Percentiles rank a stretch among this genome's conserved stretches.
Evolutionary conservation across 305 asterid species (phyloP).

Genomic region (Fraxinus greggii): DNA sequence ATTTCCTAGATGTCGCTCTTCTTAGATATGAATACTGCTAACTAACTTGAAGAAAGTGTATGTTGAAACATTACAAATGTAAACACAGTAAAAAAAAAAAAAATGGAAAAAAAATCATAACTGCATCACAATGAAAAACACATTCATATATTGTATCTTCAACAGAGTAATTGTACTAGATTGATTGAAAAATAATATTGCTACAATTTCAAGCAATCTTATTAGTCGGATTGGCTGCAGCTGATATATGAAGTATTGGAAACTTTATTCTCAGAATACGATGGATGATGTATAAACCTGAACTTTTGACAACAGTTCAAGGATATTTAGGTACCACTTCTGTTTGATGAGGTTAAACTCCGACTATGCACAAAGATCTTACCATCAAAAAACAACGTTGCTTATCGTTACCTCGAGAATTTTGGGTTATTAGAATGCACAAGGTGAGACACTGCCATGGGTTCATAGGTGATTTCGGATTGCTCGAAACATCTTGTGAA

Average conservation of each 20-base stretch:
- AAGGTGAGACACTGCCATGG: not conserved
- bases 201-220: not conserved
- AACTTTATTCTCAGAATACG: not conserved
- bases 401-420: not conserved
- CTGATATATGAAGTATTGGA: not conserved
- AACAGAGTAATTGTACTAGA: not conserved
- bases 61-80: not conserved
- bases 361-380: not conserved
- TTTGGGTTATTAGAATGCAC: not conserved
- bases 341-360: not conserved
- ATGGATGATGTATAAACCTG: not conserved
- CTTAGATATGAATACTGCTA: not conserved
- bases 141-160: not conserved
- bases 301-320: not conserved
- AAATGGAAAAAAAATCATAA: no score
- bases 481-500: not conserved
- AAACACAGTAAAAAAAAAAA: not conserved
- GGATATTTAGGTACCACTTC: not conserved
- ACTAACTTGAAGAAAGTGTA: not conserved
- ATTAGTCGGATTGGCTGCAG: not conserved
- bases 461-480: not conserved
- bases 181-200: not conserved
- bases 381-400: not conserved
- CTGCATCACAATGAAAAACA: not conserved
- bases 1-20: not conserved